Percentiles rank a stretch among this genome's conserved stretches.
Evolutionary conservation across 768 basidiomycete species (phyloP).

Genomic region (Xerocomellus amylosporus): DNA sequence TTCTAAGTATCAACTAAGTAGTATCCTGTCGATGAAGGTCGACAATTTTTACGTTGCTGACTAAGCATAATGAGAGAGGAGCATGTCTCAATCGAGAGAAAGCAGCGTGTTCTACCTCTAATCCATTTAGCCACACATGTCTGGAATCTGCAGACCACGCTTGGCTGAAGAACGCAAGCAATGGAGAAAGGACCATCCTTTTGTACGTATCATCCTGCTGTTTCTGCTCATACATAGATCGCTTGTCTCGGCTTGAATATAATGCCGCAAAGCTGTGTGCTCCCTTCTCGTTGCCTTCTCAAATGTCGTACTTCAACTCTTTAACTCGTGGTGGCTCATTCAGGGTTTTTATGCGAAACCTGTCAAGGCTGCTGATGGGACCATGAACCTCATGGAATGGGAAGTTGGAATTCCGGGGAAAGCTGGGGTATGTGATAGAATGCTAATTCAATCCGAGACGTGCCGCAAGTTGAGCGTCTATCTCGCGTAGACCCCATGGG

Average conservation of each 20-base stretch:
- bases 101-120: background rate
- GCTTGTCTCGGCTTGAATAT: background rate
- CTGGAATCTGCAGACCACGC: conserved; percentile 90
- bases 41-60: conserved; percentile 16
- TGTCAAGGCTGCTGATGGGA: conserved; percentile 83
- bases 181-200: conserved; percentile 99
- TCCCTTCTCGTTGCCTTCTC: background rate
- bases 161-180: conserved; percentile 97
- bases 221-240: conserved; percentile 1
- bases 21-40: no score
- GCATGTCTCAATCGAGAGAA: background rate
- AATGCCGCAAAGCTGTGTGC: background rate
- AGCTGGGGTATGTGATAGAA: conserved; percentile 57
- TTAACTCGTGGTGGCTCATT: conserved; percentile 8
- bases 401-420: conserved; percentile 99
- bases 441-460: conserved; percentile 1
- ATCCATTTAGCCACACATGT: conserved; percentile 41
- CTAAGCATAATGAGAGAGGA: conserved; percentile 10
- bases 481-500: conserved; percentile 84
- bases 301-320: background rate
- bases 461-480: conserved; percentile 11
- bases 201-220: conserved; percentile 56
- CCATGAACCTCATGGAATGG: conserved; percentile 97
- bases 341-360: conserved; percentile 99
- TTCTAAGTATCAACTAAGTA: no score